Percentiles rank a stretch among this genome's conserved stretches.
Conservation (phyloP, 2,329 filamentous ascomycete genomes). For the Fusarium gaditjirri region DNA sequence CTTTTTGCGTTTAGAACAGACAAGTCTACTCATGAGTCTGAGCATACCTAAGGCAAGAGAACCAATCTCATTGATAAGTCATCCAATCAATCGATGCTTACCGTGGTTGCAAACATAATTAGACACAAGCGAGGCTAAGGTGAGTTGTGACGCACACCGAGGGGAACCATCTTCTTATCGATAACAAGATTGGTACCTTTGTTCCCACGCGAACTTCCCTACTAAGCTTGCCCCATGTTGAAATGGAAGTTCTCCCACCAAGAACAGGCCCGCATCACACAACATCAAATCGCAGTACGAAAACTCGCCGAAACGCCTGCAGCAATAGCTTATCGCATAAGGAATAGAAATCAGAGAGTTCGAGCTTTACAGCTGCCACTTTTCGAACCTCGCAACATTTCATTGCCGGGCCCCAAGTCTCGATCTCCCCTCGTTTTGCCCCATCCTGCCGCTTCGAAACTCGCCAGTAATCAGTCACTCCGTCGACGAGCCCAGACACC, state of each 20-base stretch:
- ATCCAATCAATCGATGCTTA: not conserved
- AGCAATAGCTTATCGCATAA: not conserved
- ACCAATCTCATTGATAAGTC: not conserved
- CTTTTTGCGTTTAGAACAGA: not conserved
- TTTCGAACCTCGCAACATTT: constrained; percentile 6
- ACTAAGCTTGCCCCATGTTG: constrained; percentile 20
- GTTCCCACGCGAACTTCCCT: constrained; percentile 22
- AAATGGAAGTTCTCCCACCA: constrained; percentile 36
- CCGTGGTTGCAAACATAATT: not conserved
- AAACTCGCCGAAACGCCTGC: constrained; percentile 12
- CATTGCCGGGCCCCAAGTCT: constrained; percentile 10
- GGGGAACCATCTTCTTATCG: constrained; percentile 40
- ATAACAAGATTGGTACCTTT: constrained; percentile 45
- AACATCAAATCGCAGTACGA: constrained; percentile 30
- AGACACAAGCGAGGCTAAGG: not conserved
- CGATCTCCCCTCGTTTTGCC: constrained; percentile 33
- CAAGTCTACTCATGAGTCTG: not conserved
- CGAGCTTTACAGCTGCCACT: not conserved
- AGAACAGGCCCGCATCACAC: constrained; percentile 39
- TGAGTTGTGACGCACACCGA: constrained; percentile 18
- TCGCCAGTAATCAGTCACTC: constrained; percentile 21
- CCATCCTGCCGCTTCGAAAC: constrained; percentile 24
- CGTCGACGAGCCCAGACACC: constrained; percentile 15
- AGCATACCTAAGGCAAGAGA: not conserved
- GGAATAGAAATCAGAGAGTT: not conserved